phyloP scores from a whole-genome alignment of 192 early-diverging fungal genomes.

The Jimgerdemannia lactiflua region DNA sequence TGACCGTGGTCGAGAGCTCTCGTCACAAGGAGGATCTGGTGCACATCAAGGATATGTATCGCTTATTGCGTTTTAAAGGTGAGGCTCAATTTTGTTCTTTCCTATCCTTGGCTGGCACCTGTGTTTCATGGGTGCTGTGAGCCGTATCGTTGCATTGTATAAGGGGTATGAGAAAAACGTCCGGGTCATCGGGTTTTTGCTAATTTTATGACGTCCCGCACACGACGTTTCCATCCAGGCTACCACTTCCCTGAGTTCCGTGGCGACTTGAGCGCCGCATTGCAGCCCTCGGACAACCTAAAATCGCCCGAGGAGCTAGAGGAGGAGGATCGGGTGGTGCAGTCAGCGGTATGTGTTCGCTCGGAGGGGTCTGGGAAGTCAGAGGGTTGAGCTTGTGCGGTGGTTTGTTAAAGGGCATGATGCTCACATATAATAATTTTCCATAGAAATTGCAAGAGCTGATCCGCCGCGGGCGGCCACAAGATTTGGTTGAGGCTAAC shows the following conservation, averaged over 20 bases:
- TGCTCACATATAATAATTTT: not conserved
- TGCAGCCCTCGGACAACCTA: slow-evolving; percentile 61
- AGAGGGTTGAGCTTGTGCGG: slow-evolving; percentile 10
- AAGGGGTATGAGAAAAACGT: not conserved
- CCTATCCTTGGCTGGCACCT: slow-evolving; percentile 2
- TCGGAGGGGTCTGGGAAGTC: not conserved
- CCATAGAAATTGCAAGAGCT: slow-evolving; percentile 93
- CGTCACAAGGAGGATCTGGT: slow-evolving; percentile 92
- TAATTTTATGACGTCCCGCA: too few species aligned
- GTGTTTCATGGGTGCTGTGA: not conserved
- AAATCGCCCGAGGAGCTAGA: slow-evolving; percentile 96
- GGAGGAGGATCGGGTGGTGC: slow-evolving; percentile 84
- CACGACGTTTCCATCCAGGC: slow-evolving; percentile 33
- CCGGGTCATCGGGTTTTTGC: slow-evolving; percentile 15
- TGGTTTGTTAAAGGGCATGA: slow-evolving; percentile 19
- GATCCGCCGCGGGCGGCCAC: slow-evolving; percentile 88
- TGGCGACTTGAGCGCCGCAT: slow-evolving; percentile 58
- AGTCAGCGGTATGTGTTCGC: slow-evolving; percentile 62
- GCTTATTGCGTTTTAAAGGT: slow-evolving; percentile 87
- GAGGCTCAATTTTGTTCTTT: not conserved
- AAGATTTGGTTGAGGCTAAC: slow-evolving; percentile 94
- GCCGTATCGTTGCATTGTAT: not conserved
- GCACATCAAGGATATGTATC: slow-evolving; percentile 95
- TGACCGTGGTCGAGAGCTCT: slow-evolving; percentile 80
- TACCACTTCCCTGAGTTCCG: slow-evolving; percentile 73